Evolutionary conservation across 2,329 filamentous ascomycete genomes (phyloP), one percentile per base, ranked within the genome.

Genomic region (Sporothrix pallida): DNA sequence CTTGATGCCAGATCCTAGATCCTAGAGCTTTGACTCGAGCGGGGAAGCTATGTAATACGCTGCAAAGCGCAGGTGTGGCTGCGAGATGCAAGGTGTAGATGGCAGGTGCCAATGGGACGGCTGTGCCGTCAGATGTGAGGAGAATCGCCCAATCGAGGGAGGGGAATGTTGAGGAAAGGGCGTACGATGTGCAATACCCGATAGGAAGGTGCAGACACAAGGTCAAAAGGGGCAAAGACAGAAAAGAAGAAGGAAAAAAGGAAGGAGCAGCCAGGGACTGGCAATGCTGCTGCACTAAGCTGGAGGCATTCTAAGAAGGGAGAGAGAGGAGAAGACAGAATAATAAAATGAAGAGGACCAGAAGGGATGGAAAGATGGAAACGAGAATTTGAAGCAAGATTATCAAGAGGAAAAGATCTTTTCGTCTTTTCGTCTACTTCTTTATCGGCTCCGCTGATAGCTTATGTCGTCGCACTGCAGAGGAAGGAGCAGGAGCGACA

Each of bases 381-480:
- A 54, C 52, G 52, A 52, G 6, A n/a, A 62, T 9, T 48, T 10
- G 15, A 37, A 37, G 46, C 31, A 52, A 52, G 52, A 20, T 17
- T 15, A 50, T 2, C 23, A 52, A 31, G 20, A 52, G 26, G 9
- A 37, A 37, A 37, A 37, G 31, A 26, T 26, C 23, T 26, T 26
- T 26, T 26, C 23, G 23, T 26, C 23, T 26, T 26, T 26, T 26
- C 31, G 31, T 37, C 7, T 37, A 37, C 31, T 37, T 37, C 65
- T 69, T n/a, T 54, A 20, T 44, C 67, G 67, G 67, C 48, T 54
- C 67, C 26, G 67, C 67, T 56, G 67, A 56, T 54, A 44, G 26
- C 67, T 69, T 69, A 69, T 69, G 26, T 69, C 67, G 48, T 54
- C 46, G 46, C 26, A 68, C 67, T 69, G 65, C 26, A 54, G 65